Evolutionary conservation across 345 rosid species (phyloP).

Genomic region (Arabidopsis arenosa): DNA sequence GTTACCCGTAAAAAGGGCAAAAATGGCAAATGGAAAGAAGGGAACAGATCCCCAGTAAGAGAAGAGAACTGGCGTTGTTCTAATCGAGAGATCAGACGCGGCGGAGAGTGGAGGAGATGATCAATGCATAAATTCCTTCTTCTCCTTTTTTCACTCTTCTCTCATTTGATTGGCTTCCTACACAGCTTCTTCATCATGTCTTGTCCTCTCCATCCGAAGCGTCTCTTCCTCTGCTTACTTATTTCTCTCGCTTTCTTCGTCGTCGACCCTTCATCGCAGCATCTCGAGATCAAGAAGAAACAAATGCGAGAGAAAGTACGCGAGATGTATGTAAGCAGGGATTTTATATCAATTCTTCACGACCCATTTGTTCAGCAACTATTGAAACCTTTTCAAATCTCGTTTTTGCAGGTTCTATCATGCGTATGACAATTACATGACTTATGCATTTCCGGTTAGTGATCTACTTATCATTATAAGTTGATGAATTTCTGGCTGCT

Average conservation of each 20-base stretch:
- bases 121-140: neutral
- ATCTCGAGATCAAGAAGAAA: conserved; percentile 58
- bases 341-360: neutral
- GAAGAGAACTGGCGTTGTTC: conserved; percentile 3
- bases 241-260: conserved; percentile 48
- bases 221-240: conserved; percentile 51
- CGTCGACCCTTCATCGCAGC: conserved; percentile 50
- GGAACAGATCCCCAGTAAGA: conserved; percentile 22
- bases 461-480: neutral
- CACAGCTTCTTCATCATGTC: conserved; percentile 15
- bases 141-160: neutral
- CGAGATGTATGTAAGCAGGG: conserved; percentile 81
- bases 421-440: conserved; percentile 91
- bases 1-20: conserved; percentile 9
- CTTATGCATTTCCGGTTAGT: conserved; percentile 89
- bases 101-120: neutral
- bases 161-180: conserved; percentile 29
- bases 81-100: conserved; percentile 27
- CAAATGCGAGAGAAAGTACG: conserved; percentile 83
- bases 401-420: conserved; percentile 80
- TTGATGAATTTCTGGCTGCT: conserved; percentile 18
- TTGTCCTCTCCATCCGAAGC: conserved; percentile 12
- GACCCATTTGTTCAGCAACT: neutral
- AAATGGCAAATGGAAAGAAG: conserved; percentile 4
- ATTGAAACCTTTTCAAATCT: neutral